Evolutionary conservation across 2,329 filamentous ascomycete species (phyloP).

Genomic region (Venturia pyrina): DNA sequence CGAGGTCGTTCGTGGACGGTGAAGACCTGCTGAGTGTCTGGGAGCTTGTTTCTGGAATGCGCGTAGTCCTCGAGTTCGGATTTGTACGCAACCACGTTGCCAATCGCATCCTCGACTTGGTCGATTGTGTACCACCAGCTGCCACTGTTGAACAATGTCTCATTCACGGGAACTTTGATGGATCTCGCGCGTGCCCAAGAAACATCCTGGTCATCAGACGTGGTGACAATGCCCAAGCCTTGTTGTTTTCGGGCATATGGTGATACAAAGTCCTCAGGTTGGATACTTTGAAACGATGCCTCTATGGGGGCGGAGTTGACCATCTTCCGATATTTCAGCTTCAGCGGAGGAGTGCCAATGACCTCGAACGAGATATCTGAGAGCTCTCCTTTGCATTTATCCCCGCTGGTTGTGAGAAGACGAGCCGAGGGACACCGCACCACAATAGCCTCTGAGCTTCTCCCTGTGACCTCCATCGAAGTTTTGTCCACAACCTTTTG

Average conservation of each 20-base stretch:
- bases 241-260: slow-evolving; percentile 58
- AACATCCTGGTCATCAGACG: slow-evolving; percentile 47
- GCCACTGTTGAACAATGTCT: slow-evolving; percentile 70
- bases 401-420: slow-evolving; percentile 53
- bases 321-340: slow-evolving; percentile 82
- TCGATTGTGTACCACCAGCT: slow-evolving; percentile 86
- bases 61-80: slow-evolving; percentile 58
- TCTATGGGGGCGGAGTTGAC: slow-evolving; percentile 76
- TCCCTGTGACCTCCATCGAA: slow-evolving; percentile 80
- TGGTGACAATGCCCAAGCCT: slow-evolving; percentile 36
- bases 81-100: slow-evolving; percentile 73
- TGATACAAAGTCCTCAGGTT: slow-evolving; percentile 76
- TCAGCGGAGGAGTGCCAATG: slow-evolving; percentile 78
- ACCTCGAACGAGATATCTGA: slow-evolving; percentile 79
- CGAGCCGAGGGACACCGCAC: slow-evolving; percentile 74
- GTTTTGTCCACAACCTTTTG: slow-evolving; percentile 84
- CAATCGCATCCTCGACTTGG: slow-evolving; percentile 82
- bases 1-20: slow-evolving; percentile 78
- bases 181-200: slow-evolving; percentile 71
- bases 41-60: slow-evolving; percentile 44
- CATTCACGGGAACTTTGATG: slow-evolving; percentile 76
- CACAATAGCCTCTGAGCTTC: slow-evolving; percentile 67
- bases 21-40: slow-evolving; percentile 65
- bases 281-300: slow-evolving; percentile 86
- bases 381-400: slow-evolving; percentile 77